A percentile compares a stretch with the other conserved stretches of the same genome.
These are phyloP conservation scores for Yarrowia sp. DNA, from an alignment of 805 yeast species.

Conservation along the genomic window DNA sequence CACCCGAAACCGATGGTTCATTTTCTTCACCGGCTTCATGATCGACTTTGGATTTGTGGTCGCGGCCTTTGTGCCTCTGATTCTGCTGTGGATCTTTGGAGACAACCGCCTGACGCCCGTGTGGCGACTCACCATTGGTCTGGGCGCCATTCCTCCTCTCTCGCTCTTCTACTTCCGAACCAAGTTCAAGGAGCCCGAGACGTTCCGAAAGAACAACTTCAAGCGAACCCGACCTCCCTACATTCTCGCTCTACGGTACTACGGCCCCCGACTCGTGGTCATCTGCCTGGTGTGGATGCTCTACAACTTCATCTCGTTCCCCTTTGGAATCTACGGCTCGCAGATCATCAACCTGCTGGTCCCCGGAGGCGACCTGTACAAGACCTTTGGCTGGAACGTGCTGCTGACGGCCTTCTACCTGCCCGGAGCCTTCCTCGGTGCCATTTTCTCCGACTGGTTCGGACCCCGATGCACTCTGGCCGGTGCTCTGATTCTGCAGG, in stretches of 20 bases:
- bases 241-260: conserved; percentile 71
- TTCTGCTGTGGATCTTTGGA: conserved; percentile 81
- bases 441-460: conserved; percentile 78
- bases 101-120: conserved; percentile 74
- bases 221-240: conserved; percentile 70
- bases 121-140: conserved; percentile 90
- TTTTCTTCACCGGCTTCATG: conserved; percentile 87
- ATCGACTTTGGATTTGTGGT: conserved; percentile 87
- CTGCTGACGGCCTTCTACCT: conserved; percentile 86
- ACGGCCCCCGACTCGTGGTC: conserved; percentile 78
- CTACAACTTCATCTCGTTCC: conserved; percentile 86
- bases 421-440: conserved; percentile 91
- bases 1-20: conserved; percentile 84
- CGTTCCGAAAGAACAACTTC: conserved; percentile 74
- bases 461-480: conserved; percentile 88
- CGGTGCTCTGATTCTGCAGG: conserved; percentile 74
- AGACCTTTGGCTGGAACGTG: conserved; percentile 90
- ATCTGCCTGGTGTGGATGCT: conserved; percentile 87
- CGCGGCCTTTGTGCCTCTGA: conserved; percentile 84
- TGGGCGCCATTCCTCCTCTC: conserved; percentile 89
- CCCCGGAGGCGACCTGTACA: conserved; percentile 66
- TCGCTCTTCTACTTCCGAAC: conserved; percentile 78
- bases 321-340: conserved; percentile 85
- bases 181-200: conserved; percentile 74
- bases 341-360: conserved; percentile 68